Conservation (phyloP, 139 green algal species). For the Chlamydomonas incerta region DNA sequence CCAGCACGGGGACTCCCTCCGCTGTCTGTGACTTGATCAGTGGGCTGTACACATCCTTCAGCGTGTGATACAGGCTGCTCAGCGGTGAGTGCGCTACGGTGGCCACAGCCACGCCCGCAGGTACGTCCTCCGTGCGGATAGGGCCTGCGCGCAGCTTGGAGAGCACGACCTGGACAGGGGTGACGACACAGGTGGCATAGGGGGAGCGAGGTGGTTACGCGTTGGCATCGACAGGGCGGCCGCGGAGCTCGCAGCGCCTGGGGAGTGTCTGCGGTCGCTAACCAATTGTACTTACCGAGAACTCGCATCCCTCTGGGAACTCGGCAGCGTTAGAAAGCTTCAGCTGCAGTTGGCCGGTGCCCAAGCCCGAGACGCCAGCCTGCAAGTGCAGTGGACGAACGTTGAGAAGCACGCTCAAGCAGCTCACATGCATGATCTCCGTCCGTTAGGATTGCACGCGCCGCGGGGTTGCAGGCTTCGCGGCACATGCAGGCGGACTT, state of each 20-base stretch:
- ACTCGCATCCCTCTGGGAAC: conserved; percentile 64
- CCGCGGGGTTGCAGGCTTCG: too few species aligned
- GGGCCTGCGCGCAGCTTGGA: conserved; percentile 63
- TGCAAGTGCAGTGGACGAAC: conserved; percentile 44
- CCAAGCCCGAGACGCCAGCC: conserved; percentile 65
- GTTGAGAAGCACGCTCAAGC: too few species aligned
- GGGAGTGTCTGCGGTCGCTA: too few species aligned
- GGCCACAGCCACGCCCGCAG: conserved; percentile 60
- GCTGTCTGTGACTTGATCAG: conserved; percentile 43
- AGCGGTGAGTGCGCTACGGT: conserved; percentile 64
- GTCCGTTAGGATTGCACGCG: too few species aligned
- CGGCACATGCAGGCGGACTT: too few species aligned
- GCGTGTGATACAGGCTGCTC: conserved; percentile 68
- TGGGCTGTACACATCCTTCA: conserved; percentile 69
- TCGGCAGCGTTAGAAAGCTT: conserved; percentile 57
- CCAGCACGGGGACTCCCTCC: conserved; percentile 28
- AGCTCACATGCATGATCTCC: not conserved
- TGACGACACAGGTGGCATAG: too few species aligned
- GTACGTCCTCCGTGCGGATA: conserved; percentile 55
- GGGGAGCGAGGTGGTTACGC: too few species aligned
- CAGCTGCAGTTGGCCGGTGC: conserved; percentile 61
- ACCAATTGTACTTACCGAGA: conserved; percentile 52
- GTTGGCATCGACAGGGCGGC: too few species aligned
- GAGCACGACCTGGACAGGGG: conserved; percentile 59
- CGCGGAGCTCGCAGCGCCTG: too few species aligned